A percentile compares a stretch with the other conserved stretches of the same genome.
phyloP scores from a whole-genome alignment of 768 basidiomycete species.

The Lactifluus rugatus region DNA sequence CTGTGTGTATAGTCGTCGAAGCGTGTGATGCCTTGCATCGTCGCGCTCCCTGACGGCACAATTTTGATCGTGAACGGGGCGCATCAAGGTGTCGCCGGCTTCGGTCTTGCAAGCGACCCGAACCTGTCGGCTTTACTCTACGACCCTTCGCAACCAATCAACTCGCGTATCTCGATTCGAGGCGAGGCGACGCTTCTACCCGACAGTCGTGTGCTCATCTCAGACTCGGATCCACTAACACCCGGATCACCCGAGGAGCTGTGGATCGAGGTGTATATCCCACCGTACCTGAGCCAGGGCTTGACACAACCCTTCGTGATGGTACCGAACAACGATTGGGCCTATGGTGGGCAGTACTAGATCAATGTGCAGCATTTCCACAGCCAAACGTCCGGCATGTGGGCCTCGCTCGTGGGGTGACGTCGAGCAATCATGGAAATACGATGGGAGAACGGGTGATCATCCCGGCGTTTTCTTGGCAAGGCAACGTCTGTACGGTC shows the following conservation, averaged over 20 bases:
- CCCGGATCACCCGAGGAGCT: conserved; percentile 63
- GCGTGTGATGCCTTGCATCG: conserved; percentile 73
- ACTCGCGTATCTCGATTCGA: conserved; percentile 57
- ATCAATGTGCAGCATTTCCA: conserved; percentile 39
- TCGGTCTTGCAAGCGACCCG: conserved; percentile 56
- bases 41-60: conserved; percentile 63
- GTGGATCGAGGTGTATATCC: conserved; percentile 72
- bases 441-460: conserved; percentile 62
- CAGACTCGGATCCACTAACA: conserved; percentile 67
- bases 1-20: conserved; percentile 41
- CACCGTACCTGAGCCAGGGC: conserved; percentile 70
- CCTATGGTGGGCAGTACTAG: conserved; percentile 40
- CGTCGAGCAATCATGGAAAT: conserved; percentile 71
- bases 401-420: conserved; percentile 60
- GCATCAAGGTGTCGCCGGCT: conserved; percentile 59
- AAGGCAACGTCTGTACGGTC: conserved; percentile 66
- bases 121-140: conserved; percentile 60
- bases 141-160: conserved; percentile 50
- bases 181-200: conserved; percentile 61
- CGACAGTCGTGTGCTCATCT: conserved; percentile 65
- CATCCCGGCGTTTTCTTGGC: conserved; percentile 63
- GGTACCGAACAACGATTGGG: conserved; percentile 54
- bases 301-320: conserved; percentile 52
- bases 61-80: conserved; percentile 72
- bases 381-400: conserved; percentile 38